These are phyloP conservation scores for Candida michaelii DNA, from an alignment of 805 yeast species.

Conservation along the genomic window DNA sequence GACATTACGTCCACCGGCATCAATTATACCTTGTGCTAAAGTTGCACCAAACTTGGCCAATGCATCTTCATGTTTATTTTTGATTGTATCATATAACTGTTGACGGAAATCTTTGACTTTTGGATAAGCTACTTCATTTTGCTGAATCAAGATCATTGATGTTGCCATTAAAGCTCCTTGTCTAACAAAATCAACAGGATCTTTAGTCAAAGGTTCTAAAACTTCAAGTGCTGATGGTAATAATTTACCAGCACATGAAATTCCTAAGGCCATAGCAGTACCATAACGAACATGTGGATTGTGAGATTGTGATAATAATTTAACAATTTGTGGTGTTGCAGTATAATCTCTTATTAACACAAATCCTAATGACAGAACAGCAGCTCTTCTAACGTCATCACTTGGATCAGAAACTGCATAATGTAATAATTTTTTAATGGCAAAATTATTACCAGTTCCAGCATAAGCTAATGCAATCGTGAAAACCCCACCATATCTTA, in stretches of 20 bases:
- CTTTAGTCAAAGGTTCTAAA: constrained; percentile 87
- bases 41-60: constrained; percentile 98
- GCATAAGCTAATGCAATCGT: constrained; percentile 94
- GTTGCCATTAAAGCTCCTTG: constrained; percentile 95
- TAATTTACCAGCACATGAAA: constrained; percentile 95
- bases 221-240: constrained; percentile 86
- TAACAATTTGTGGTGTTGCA: constrained; percentile 93
- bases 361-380: constrained; percentile 90
- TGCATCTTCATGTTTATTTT: constrained; percentile 92
- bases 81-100: constrained; percentile 69
- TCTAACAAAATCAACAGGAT: constrained; percentile 94
- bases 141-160: constrained; percentile 85
- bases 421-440: constrained; percentile 83
- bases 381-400: constrained; percentile 95
- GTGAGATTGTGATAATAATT: constrained; percentile 87
- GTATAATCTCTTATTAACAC: constrained; percentile 86
- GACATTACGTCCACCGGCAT: constrained; percentile 98
- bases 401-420: constrained; percentile 95
- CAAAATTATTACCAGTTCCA: constrained; percentile 89
- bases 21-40: constrained; percentile 93
- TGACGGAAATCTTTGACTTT: constrained; percentile 77
- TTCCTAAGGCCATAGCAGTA: constrained; percentile 95
- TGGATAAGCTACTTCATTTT: constrained; percentile 79
- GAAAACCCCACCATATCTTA: constrained; percentile 95
- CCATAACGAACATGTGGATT: constrained; percentile 99